Conservation (phyloP, 352 stramenopile genomes). For the Pythium sp. region DNA sequence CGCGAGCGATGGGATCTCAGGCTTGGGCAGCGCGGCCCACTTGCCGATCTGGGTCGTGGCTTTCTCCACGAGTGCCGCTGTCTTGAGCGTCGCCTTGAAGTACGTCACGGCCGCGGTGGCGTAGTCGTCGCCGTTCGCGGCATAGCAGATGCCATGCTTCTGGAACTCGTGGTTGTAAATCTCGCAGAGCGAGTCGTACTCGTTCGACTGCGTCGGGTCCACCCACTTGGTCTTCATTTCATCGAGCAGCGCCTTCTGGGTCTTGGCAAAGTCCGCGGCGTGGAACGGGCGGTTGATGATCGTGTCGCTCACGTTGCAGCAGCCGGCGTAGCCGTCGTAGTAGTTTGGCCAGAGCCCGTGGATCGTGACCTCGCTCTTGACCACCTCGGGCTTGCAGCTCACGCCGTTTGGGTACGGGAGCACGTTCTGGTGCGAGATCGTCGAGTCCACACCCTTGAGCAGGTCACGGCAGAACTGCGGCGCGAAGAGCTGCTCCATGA, state of each 20-base stretch:
- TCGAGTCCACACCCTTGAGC: constrained; percentile 61
- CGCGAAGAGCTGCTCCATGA: constrained; percentile 76
- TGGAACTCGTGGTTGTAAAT: constrained; percentile 89
- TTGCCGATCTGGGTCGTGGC: constrained; percentile 51
- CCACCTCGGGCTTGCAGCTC: constrained; percentile 35
- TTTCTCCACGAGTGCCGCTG: constrained; percentile 29
- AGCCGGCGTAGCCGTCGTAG: constrained; percentile 60
- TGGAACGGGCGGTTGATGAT: constrained; percentile 55
- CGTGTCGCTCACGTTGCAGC: constrained; percentile 56
- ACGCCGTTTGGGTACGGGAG: constrained; percentile 54
- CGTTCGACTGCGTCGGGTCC: constrained; percentile 48
- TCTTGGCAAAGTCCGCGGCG: constrained; percentile 35
- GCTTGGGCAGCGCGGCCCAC: constrained; percentile 32
- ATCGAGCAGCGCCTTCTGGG: constrained; percentile 41
- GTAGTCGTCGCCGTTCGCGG: constrained; percentile 46
- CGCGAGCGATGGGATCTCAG: constrained; percentile 17
- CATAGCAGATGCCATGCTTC: constrained; percentile 51
- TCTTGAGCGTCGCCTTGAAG: constrained; percentile 56
- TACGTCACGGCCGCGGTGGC: constrained; percentile 57
- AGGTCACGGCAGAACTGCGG: constrained; percentile 80
- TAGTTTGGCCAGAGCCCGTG: constrained; percentile 76
- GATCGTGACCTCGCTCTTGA: constrained; percentile 58
- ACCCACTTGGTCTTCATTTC: constrained; percentile 64
- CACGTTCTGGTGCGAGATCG: constrained; percentile 59
- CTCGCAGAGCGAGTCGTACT: constrained; percentile 67